Conservation (phyloP, 2,329 filamentous ascomycete species). For the Parafenestella ontariensis region DNA sequence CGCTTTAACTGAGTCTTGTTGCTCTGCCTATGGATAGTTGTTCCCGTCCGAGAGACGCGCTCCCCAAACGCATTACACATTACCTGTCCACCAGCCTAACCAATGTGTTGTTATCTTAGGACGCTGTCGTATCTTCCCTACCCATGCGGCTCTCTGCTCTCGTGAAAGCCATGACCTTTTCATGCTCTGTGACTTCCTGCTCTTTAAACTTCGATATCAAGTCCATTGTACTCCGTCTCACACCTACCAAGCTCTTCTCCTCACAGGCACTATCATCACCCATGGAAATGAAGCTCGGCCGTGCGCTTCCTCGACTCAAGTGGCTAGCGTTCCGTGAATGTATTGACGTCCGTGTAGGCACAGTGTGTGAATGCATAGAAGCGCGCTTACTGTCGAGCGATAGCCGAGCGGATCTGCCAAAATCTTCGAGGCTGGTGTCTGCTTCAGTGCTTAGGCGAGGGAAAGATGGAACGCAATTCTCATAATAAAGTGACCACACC, state of each 20-base stretch:
- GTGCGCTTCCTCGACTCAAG: constrained; percentile 24
- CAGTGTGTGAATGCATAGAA: constrained; percentile 20
- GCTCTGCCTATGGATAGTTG: not conserved
- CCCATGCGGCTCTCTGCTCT: constrained; percentile 16
- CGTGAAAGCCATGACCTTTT: constrained; percentile 34
- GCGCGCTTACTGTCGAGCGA: constrained; percentile 25
- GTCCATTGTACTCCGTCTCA: constrained; percentile 52
- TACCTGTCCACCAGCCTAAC: not conserved
- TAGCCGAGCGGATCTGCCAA: constrained; percentile 19
- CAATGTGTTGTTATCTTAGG: constrained; percentile 1
- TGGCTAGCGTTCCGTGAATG: constrained; percentile 33
- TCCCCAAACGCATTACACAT: not conserved
- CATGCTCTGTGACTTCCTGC: constrained; percentile 45
- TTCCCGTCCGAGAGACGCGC: not conserved
- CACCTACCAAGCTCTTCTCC: constrained; percentile 40
- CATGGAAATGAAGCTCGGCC: constrained; percentile 18
- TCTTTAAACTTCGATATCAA: constrained; percentile 47
- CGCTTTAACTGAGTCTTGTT: not conserved
- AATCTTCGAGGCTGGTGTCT: constrained; percentile 20
- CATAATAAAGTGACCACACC: constrained; percentile 46
- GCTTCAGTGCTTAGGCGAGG: constrained; percentile 32
- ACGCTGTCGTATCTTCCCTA: not conserved
- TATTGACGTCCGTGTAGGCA: constrained; percentile 15
- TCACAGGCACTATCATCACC: constrained; percentile 21
- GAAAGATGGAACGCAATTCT: constrained; percentile 39